Base-by-base conservation (phyloP, 129 eudicot genomes). In the Chrysanthemum lavandulifolium region DNA sequence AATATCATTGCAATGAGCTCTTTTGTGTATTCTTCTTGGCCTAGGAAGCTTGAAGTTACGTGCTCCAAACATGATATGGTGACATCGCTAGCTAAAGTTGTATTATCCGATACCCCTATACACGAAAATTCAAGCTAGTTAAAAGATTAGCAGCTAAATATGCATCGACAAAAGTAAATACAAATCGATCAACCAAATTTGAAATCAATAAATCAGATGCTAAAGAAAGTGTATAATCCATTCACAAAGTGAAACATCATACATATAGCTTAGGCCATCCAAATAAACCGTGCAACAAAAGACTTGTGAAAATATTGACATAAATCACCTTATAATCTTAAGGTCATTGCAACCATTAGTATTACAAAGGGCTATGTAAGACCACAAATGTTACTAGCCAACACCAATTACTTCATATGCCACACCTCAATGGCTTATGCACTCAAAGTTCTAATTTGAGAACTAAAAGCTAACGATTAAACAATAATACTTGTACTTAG, bases 1-100 rank as follows among this genome's bases (percentile, higher is more conserved):
- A 94, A 85, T 50, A 86, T 67, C 83, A 81, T 66, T 55, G 77
- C 78, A 50, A 93, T 86, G 47, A 90, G 83, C 59, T 75, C 78
- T 74, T 73, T 78, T 18, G 77, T 69, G 78, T 80, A 67, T 66
- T 80, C 78, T 67, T 81, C 86, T 72, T 69, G 75, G 73, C 75
- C 76, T 31, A 64, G 78, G 71, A 84, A 84, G 78, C 72, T 74
- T 67, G 73, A 21, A 31, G 69, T 67, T 67, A 84, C 86, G 74
- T 78, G 89, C 73, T 94, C 84, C 76, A 90, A 58, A 55, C 89
- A 94, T 72, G 73, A 79, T 25, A 84, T 49, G 62, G 82, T 77
- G 65, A 82, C 78, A 52, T 84, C 91, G 51, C 68, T 58, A 43
- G 92, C 88, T 55, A 84, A 49, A 71, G 86, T 48, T 36, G 61